Conservation (phyloP, 805 yeast species). For the Yarrowia sp. region DNA sequence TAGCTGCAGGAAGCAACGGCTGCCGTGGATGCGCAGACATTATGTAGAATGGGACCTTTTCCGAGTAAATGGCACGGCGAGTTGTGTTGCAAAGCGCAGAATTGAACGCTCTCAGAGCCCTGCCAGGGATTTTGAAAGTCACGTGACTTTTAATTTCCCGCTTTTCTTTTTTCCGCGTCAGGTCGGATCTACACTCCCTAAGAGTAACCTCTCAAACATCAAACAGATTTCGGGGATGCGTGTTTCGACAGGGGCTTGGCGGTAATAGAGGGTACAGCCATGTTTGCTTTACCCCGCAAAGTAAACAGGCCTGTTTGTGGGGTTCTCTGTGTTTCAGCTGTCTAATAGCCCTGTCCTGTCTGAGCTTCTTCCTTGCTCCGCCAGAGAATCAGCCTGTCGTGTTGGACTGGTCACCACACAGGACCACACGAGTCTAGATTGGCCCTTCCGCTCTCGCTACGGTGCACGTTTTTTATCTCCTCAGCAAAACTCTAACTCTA, state of each 20-base stretch:
- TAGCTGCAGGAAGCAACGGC: not conserved
- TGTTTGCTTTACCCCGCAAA: slow-evolving; percentile 6
- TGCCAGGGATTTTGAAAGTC: not conserved
- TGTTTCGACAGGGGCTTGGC: slow-evolving; percentile 21
- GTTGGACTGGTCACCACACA: too few species aligned
- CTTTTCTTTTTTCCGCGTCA: not conserved
- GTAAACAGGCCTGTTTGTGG: too few species aligned
- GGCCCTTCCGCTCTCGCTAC: not conserved
- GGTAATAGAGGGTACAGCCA: not conserved
- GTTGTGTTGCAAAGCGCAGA: too few species aligned
- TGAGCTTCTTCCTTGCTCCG: too few species aligned
- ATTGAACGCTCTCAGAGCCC: too few species aligned
- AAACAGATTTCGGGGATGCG: slow-evolving; percentile 8
- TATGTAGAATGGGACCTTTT: too few species aligned
- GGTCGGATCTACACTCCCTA: not conserved
- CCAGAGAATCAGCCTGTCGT: too few species aligned
- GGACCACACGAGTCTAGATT: not conserved
- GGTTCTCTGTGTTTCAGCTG: too few species aligned
- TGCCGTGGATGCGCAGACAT: not conserved
- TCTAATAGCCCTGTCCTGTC: too few species aligned
- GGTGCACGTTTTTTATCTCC: slow-evolving; percentile 22
- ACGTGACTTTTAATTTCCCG: not conserved
- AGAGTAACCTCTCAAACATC: not conserved
- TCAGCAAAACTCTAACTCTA: not conserved
- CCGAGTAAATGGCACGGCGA: too few species aligned